Evolutionary conservation across 2,329 filamentous ascomycete genomes (phyloP), one percentile per base, ranked within the genome.

Genomic region (Colletotrichum sansevieriae): DNA sequence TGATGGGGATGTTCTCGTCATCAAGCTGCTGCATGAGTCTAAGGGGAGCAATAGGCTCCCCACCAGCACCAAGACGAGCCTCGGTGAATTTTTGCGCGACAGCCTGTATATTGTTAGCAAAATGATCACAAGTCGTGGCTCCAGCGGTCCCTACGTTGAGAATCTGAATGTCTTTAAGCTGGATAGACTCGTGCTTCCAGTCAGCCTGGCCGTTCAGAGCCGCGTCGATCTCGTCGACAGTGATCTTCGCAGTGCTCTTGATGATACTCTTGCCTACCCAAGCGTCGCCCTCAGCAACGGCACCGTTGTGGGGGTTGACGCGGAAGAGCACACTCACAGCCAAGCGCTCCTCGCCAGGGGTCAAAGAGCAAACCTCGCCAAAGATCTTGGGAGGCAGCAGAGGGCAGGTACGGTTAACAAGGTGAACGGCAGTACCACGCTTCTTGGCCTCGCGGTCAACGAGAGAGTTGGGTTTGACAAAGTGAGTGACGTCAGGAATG

Each of bases 371-470:
- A 58, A 98, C 86, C 73, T 98, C 95, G 18, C 90, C 88, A 8
- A 94, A 92, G 71, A 99, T 85, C 81, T 93, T 94, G 1, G 92
- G 87, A 13, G 96, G 96, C 43, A 99, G 88, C 87, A 99, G 90
- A 85, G 95, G 86, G 88, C 95, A 85, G 84, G 91, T 83, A 41
- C 94, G 91, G 83, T 97, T 96, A 83, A 97, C 92, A 15, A 99
- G 86, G 77, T 98, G 97, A 25, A 99, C 96, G 41, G 94, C 95
- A 65, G 95, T 98, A 70, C 95, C 95, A 73, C 96, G 93, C 87
- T 98, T 99, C 88, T 96, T 97, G 11, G 96, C 96, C 82, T 99
- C 96, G 54, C 96, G 92, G 76, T 99, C 96, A 58, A 98, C 95
- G 52, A 98, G 88, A 15, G 95, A 97, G 83, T 97, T 97, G 55